A percentile compares a stretch with the other conserved stretches of the same genome.
These are phyloP conservation scores for Fusarium chaquense DNA, from an alignment of 2,329 filamentous ascomycete genomes.

Conservation along the genomic window DNA sequence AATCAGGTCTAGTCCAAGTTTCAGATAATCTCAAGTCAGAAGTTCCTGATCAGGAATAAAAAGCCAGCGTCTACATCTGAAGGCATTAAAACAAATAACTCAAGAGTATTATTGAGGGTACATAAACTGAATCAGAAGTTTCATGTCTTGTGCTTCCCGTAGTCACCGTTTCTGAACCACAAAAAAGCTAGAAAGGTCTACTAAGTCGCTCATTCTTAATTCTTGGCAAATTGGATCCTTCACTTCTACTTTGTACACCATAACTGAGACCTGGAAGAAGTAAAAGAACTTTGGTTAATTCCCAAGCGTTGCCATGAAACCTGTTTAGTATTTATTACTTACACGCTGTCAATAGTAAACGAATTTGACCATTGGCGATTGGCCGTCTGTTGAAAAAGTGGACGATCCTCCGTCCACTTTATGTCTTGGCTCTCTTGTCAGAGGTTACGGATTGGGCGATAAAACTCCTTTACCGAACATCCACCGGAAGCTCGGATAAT, in stretches of 20 bases:
- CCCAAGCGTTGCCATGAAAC: background rate
- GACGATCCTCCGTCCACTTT: background rate
- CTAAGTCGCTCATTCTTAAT: rapidly evolving
- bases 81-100: background rate
- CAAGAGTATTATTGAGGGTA: background rate
- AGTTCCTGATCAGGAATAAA: background rate
- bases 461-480: rapidly evolving
- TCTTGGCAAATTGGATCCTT: background rate
- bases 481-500: background rate
- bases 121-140: background rate
- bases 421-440: background rate
- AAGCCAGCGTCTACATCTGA: too few species aligned
- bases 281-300: background rate
- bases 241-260: rapidly evolving
- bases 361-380: background rate
- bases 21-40: background rate
- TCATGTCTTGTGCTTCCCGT: background rate
- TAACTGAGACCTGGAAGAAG: rapidly evolving
- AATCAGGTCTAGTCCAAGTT: rapidly evolving
- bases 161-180: rapidly evolving
- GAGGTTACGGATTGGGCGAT: background rate
- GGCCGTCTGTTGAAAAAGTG: background rate
- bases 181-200: rapidly evolving
- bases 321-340: background rate
- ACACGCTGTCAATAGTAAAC: background rate